Conservation (phyloP, 495 filamentous ascomycete genomes). For the Clohesyomyces aquaticus region DNA sequence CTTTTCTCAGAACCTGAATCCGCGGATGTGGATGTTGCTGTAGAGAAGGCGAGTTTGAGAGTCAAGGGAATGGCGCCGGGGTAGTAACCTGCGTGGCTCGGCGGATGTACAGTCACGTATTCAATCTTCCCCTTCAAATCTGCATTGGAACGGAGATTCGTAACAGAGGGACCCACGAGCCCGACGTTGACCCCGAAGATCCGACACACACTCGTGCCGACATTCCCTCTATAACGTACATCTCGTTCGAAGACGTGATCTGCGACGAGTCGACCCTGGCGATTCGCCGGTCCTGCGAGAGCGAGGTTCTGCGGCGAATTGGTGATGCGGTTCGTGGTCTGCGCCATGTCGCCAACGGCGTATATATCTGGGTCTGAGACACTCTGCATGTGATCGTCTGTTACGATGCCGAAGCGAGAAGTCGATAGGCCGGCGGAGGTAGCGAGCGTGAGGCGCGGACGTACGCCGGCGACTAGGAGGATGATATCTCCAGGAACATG, state of each 20-base stretch:
- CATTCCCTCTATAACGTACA: constrained; percentile 39
- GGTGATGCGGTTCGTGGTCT: constrained; percentile 39
- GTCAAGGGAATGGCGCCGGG: constrained; percentile 41
- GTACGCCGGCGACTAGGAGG: constrained; percentile 38
- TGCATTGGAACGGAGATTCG: constrained; percentile 18
- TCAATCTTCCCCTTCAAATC: constrained; percentile 11
- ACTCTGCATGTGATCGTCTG: constrained; percentile 44
- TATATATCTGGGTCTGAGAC: constrained; percentile 46
- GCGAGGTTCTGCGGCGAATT: constrained; percentile 25
- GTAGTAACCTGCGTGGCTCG: constrained; percentile 46
- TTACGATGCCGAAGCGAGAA: constrained; percentile 37
- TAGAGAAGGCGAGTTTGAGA: constrained; percentile 41
- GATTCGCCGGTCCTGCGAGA: constrained; percentile 47
- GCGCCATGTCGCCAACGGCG: constrained; percentile 48
- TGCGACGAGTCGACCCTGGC: constrained; percentile 44
- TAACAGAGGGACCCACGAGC: constrained; percentile 34
- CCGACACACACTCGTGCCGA: constrained; percentile 42
- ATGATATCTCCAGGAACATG: constrained; percentile 36
- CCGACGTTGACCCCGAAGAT: constrained; percentile 42
- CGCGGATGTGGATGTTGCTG: too few relatives aligned
- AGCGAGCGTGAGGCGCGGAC: constrained; percentile 39
- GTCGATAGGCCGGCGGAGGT: constrained; percentile 36
- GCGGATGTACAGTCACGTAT: constrained; percentile 47
- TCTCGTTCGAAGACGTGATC: constrained; percentile 43
- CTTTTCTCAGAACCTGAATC: too few relatives aligned